These are phyloP conservation scores for Luffa aegyptiaca DNA, from an alignment of 306 rosid species.

Conservation along the genomic window DNA sequence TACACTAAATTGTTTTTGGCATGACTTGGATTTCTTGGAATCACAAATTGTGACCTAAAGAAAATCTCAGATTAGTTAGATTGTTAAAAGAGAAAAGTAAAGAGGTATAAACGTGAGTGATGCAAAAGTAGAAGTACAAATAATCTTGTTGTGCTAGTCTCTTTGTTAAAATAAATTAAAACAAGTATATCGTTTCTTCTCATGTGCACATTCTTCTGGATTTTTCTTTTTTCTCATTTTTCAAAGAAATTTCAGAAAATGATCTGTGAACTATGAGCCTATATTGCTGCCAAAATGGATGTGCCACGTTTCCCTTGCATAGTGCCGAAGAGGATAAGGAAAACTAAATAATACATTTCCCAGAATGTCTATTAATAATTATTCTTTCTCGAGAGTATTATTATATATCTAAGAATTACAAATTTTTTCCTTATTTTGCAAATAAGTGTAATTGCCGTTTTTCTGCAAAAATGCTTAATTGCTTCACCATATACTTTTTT, in stretches of 20 bases:
- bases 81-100: neutral
- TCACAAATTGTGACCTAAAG: neutral
- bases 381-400: neutral
- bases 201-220: neutral
- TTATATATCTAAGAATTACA: neutral
- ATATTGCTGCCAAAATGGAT: neutral
- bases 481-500: neutral
- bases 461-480: neutral
- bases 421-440: neutral
- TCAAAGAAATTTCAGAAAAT: neutral
- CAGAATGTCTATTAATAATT: neutral
- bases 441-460: neutral
- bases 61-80: neutral
- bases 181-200: neutral
- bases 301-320: neutral
- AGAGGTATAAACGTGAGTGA: neutral
- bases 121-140: neutral
- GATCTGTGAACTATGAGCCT: neutral
- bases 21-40: neutral
- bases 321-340: neutral
- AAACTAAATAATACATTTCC: neutral
- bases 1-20: neutral
- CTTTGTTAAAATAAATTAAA: neutral
- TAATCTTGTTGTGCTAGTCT: neutral
- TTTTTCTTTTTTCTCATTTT: neutral